Percentiles rank a stretch among this genome's conserved stretches.
Evolutionary conservation across 2,329 filamentous ascomycete species (phyloP).

Genomic region (Arthrobotrys sphaeroides): DNA sequence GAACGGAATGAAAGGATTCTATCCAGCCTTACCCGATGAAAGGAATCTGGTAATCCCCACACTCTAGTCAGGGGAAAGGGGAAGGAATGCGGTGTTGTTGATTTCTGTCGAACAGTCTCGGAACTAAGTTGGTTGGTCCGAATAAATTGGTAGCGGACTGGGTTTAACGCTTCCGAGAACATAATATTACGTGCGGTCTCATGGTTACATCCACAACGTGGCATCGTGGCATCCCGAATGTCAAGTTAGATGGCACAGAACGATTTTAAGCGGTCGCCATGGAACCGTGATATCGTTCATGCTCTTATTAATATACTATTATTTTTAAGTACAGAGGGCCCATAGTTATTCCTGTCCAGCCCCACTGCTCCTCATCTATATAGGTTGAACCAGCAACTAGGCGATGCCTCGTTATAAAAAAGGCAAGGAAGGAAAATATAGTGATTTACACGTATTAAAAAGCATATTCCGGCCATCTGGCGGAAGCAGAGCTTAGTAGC

Average conservation of each 20-base stretch:
- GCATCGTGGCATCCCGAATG: not conserved
- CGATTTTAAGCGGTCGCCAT: no score
- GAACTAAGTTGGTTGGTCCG: no score
- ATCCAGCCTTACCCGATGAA: conserved; percentile 36
- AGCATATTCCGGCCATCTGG: not conserved
- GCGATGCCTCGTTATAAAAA: not conserved
- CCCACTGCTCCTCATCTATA: not conserved
- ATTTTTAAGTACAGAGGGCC: not conserved
- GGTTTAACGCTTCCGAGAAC: no score
- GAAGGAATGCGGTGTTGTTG: no score
- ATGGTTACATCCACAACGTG: conserved; percentile 16
- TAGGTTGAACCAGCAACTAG: not conserved
- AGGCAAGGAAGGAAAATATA: not conserved
- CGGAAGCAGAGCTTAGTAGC: not conserved
- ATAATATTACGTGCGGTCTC: not conserved
- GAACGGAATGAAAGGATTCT: not conserved
- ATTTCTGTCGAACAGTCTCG: no score
- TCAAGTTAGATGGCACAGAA: not conserved
- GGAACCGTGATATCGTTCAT: no score
- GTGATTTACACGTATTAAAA: conserved; percentile 9
- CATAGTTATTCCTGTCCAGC: not conserved
- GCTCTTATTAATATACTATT: no score
- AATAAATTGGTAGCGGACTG: no score
- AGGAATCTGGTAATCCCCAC: not conserved
- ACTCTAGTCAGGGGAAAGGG: no score